Evolutionary conservation across 2,329 filamentous ascomycete genomes (phyloP).

Genomic region (Trichoderma sp.): DNA sequence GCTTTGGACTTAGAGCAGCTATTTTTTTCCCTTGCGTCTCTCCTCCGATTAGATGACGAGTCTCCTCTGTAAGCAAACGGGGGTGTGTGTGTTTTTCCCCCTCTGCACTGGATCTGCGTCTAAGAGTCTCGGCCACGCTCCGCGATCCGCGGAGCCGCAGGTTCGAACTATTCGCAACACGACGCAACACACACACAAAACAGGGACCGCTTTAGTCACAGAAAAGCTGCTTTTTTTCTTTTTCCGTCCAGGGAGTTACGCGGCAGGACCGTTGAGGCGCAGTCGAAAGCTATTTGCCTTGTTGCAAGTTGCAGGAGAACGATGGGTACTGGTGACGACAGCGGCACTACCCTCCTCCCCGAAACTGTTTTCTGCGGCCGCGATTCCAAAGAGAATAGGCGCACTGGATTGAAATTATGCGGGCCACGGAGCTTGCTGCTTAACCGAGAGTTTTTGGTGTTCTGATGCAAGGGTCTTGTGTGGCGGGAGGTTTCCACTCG

Average conservation of each 20-base stretch:
- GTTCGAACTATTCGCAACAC: neutral
- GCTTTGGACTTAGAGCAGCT: neutral
- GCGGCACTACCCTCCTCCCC: neutral
- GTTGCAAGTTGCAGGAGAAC: neutral
- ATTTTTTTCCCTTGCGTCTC: neutral
- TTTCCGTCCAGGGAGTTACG: neutral
- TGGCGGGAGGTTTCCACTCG: neutral
- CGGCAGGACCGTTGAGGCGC: slow-evolving; percentile 1
- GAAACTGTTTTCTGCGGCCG: neutral
- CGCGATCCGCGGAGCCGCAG: neutral
- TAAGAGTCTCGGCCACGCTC: neutral
- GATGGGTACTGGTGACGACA: neutral
- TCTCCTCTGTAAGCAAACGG: neutral
- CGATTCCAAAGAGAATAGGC: neutral
- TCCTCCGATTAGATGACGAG: slow-evolving; percentile 10
- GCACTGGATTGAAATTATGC: neutral
- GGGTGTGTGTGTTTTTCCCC: neutral
- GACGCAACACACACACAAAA: neutral
- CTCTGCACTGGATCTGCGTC: slow-evolving; percentile 1
- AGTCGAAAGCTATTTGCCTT: neutral
- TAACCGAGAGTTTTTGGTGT: neutral
- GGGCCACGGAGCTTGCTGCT: neutral
- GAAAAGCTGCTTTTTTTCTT: neutral
- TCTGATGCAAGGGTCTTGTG: neutral
- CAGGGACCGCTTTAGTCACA: neutral